Evolutionary conservation across 2,329 filamentous ascomycete species (phyloP).

Genomic region (Epichloe elymi): DNA sequence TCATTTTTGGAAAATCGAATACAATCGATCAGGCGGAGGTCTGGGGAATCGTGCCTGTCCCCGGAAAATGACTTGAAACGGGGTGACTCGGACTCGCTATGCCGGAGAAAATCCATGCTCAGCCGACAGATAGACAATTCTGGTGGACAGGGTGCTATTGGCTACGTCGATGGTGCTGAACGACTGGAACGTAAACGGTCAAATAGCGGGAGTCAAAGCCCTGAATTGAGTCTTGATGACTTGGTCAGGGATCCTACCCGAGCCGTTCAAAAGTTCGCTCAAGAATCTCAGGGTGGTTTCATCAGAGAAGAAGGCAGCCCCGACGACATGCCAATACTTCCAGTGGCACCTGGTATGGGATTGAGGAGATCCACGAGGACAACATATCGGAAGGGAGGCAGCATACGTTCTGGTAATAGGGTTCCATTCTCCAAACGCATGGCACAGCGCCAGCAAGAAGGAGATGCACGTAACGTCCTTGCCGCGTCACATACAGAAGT

Average conservation of each 20-base stretch:
- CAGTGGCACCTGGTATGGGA: conserved; percentile 62
- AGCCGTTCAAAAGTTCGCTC: conserved; percentile 54
- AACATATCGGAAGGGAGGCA: conserved; percentile 76
- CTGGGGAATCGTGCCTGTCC: conserved; percentile 55
- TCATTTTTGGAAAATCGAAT: conserved; percentile 90
- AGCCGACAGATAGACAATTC: conserved; percentile 79
- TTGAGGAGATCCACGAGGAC: conserved; percentile 84
- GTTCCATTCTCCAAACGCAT: conserved; percentile 63
- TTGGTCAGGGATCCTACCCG: conserved; percentile 69
- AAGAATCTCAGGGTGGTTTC: conserved; percentile 38
- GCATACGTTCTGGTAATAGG: conserved; percentile 66
- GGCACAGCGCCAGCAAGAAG: conserved; percentile 47
- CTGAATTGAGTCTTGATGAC: conserved; percentile 62
- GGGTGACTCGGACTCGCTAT: conserved; percentile 47
- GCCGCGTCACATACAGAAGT: conserved; percentile 28
- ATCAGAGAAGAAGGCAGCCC: conserved; percentile 26
- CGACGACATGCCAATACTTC: conserved; percentile 79
- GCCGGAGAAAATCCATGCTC: conserved; percentile 89
- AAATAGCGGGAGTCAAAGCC: conserved; percentile 34
- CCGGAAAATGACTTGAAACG: conserved; percentile 35
- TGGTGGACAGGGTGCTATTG: conserved; percentile 40
- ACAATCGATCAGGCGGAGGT: conserved; percentile 75
- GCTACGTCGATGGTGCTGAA: conserved; percentile 76
- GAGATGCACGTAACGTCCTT: conserved; percentile 26
- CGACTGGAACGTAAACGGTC: conserved; percentile 63